phyloP scores from a whole-genome alignment of 2,329 filamentous ascomycete genomes.

The Fusarium sterilihyphosum region DNA sequence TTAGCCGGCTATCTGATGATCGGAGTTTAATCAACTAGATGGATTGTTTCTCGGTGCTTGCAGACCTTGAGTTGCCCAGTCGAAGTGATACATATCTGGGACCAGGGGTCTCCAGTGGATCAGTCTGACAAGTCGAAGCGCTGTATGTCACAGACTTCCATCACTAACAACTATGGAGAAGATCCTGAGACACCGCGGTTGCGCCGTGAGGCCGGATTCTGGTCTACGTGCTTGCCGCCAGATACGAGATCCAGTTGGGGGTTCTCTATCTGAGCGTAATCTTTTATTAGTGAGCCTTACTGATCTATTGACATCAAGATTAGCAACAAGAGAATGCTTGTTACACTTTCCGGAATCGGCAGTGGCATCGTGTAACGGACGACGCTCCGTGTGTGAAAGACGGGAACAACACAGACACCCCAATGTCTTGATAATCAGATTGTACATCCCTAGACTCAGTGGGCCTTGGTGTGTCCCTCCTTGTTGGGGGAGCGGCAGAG shows the following conservation, averaged over 20 bases:
- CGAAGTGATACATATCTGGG: slow-evolving; percentile 15
- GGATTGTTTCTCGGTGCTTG: slow-evolving; percentile 7
- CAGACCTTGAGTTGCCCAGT: slow-evolving; percentile 29
- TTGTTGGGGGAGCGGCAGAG: slow-evolving; percentile 30
- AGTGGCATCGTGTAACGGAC: slow-evolving; percentile 22
- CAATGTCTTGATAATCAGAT: slow-evolving; percentile 33
- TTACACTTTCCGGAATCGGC: background rate
- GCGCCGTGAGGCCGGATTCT: slow-evolving; percentile 25
- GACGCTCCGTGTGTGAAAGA: slow-evolving; percentile 28
- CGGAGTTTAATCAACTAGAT: background rate
- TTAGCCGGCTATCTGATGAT: slow-evolving; percentile 15
- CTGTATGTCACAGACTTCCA: slow-evolving; percentile 25
- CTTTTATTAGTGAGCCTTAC: background rate
- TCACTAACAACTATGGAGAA: slow-evolving; percentile 27
- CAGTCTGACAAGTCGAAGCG: slow-evolving; percentile 29
- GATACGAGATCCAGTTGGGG: background rate
- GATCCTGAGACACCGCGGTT: slow-evolving; percentile 35
- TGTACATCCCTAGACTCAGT: slow-evolving; percentile 12
- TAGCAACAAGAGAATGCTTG: background rate
- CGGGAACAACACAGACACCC: slow-evolving; percentile 39
- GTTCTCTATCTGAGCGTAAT: background rate
- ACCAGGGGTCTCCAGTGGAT: slow-evolving; percentile 20
- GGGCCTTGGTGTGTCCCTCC: slow-evolving; percentile 39
- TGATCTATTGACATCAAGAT: background rate
- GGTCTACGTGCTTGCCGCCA: slow-evolving; percentile 22